A percentile compares a stretch with the other conserved stretches of the same genome.
These are phyloP conservation scores for Niveomyces coronatus DNA, from an alignment of 2,329 filamentous ascomycete genomes.

Conservation along the genomic window DNA sequence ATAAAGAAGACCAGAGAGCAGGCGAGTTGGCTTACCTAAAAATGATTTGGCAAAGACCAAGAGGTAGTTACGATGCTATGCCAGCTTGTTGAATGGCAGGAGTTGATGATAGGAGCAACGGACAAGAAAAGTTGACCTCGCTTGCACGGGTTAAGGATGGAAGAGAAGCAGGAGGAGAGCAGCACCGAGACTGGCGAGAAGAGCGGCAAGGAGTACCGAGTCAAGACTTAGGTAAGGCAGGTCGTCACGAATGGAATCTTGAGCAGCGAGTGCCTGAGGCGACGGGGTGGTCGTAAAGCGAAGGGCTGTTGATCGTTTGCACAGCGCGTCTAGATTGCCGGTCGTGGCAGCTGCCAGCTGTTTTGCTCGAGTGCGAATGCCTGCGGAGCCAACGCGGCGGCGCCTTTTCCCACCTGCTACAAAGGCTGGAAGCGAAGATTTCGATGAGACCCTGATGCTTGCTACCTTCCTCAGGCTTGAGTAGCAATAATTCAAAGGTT, in stretches of 20 bases:
- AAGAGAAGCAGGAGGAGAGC: not conserved
- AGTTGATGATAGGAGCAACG: constrained; percentile 12
- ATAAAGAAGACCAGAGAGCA: constrained; percentile 7
- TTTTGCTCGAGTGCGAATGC: not conserved
- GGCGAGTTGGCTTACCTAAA: constrained; percentile 12
- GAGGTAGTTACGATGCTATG: constrained; percentile 10
- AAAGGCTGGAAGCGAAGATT: not conserved
- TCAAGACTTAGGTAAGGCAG: too few species aligned
- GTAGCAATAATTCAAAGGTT: too few species aligned
- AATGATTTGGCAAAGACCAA: constrained; percentile 9
- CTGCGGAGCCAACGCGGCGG: not conserved
- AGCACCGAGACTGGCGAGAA: not conserved
- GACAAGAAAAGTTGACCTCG: not conserved
- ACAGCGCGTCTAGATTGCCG: constrained; percentile 4
- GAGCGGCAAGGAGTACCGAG: not conserved
- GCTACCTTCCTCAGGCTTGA: too few species aligned
- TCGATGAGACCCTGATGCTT: not conserved
- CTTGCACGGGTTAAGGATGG: constrained; percentile 1
- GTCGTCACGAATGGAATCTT: too few species aligned
- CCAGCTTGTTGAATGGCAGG: constrained; percentile 11
- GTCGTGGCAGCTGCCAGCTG: constrained; percentile 7
- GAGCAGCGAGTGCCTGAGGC: not conserved
- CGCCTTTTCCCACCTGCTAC: not conserved
- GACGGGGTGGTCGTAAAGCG: not conserved
- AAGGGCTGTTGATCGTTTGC: constrained; percentile 9